phyloP scores from a whole-genome alignment of 2,329 filamentous ascomycete genomes.

The Aspergillus nomiae region DNA sequence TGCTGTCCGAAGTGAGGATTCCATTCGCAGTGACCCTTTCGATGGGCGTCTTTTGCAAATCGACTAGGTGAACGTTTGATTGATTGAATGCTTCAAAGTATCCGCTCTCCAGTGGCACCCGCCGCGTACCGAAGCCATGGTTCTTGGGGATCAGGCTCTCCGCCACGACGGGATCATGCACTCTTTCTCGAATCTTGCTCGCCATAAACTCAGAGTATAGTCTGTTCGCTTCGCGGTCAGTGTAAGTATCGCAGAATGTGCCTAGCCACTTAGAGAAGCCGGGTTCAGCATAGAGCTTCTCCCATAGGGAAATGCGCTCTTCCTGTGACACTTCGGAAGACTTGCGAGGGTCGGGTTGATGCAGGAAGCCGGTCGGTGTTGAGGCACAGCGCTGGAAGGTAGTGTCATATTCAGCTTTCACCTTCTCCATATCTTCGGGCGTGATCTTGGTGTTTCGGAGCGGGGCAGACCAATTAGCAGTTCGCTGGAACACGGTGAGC shows the following conservation, averaged over 20 bases:
- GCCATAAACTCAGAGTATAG: constrained; percentile 60
- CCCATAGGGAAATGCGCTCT: constrained; percentile 18
- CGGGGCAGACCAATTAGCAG: constrained; percentile 29
- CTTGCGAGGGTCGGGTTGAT: constrained; percentile 2
- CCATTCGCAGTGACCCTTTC: constrained; percentile 29
- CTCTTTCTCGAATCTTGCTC: constrained; percentile 53
- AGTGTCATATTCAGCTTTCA: constrained; percentile 13
- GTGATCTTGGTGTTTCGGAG: constrained; percentile 23
- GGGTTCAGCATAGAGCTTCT: constrained; percentile 18
- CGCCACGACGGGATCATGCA: constrained; percentile 52
- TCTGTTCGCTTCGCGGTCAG: constrained; percentile 51
- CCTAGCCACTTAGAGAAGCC: constrained; percentile 24
- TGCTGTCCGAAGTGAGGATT: constrained; percentile 42
- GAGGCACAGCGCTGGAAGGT: constrained; percentile 18
- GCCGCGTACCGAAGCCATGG: constrained; percentile 59
- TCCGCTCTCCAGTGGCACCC: constrained; percentile 51
- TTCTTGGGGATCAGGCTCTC: constrained; percentile 57
- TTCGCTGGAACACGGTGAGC: constrained; percentile 27
- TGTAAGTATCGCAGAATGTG: constrained; percentile 56
- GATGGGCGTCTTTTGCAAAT: constrained; percentile 21
- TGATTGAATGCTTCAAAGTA: constrained; percentile 56
- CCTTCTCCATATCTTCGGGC: constrained; percentile 18
- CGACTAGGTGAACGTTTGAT: constrained; percentile 41
- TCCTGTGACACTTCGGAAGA: constrained; percentile 11
- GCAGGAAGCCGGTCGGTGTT: constrained; percentile 17